These are phyloP conservation scores for Globisporangium paddicum DNA, from an alignment of 352 stramenopile genomes.

Conservation along the genomic window DNA sequence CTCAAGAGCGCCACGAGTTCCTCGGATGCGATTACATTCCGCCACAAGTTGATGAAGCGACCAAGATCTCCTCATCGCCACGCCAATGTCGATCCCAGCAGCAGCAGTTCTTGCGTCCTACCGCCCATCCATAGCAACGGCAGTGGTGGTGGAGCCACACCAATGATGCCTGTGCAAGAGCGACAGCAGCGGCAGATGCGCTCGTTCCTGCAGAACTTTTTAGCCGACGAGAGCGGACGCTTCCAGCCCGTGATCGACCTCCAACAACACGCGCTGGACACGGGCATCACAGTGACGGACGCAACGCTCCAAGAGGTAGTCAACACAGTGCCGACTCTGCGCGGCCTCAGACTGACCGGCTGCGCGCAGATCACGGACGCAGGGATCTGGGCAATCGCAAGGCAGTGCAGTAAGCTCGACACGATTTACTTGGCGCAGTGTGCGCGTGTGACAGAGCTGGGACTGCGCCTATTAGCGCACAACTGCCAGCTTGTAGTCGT, in stretches of 20 bases:
- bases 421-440: slow-evolving; percentile 82
- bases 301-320: slow-evolving; percentile 90
- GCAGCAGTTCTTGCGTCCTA: slow-evolving; percentile 3
- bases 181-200: slow-evolving; percentile 76
- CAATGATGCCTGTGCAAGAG: slow-evolving; percentile 41
- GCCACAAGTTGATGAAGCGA: slow-evolving; percentile 31
- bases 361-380: slow-evolving; percentile 87
- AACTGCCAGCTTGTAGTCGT: slow-evolving; percentile 78
- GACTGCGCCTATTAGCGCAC: slow-evolving; percentile 85
- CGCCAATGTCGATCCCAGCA: neutral
- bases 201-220: slow-evolving; percentile 91
- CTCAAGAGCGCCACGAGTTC: neutral
- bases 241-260: slow-evolving; percentile 82
- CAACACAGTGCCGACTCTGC: slow-evolving; percentile 57
- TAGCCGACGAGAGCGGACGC: slow-evolving; percentile 65
- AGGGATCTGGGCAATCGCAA: slow-evolving; percentile 80
- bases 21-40: neutral
- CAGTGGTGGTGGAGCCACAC: neutral
- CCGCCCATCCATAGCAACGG: slow-evolving; percentile 20
- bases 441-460: slow-evolving; percentile 81
- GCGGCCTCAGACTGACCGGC: slow-evolving; percentile 50
- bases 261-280: slow-evolving; percentile 82
- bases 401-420: slow-evolving; percentile 59
- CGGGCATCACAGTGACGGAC: slow-evolving; percentile 84
- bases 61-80: slow-evolving; percentile 12